Evolutionary conservation across 179 eudicot species (phyloP).

Genomic region (Camellia oleifera): DNA sequence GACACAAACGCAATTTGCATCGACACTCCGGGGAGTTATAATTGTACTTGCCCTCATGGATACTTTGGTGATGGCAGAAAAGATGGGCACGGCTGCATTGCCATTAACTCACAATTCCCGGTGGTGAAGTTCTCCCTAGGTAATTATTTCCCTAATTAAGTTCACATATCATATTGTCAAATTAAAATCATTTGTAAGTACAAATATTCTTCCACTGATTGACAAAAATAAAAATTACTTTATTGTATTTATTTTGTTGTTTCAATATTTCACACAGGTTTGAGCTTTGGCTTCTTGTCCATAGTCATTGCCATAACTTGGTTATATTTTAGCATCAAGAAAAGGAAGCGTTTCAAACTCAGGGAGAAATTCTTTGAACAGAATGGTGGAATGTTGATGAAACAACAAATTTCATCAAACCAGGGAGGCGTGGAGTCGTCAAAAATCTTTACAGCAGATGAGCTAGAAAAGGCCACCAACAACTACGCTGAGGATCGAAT

Average conservation of each 20-base stretch:
- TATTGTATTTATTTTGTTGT: not conserved
- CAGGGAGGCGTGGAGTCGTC: constrained; percentile 16
- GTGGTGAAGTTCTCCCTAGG: constrained; percentile 30
- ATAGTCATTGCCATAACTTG: constrained; percentile 16
- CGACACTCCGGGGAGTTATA: constrained; percentile 32
- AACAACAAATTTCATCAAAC: constrained; percentile 24
- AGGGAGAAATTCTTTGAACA: not conserved
- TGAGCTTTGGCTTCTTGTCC: constrained; percentile 6
- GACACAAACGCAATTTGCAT: constrained; percentile 26
- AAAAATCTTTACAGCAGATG: constrained; percentile 24
- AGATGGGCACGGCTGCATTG: constrained; percentile 31
- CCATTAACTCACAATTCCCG: constrained; percentile 16
- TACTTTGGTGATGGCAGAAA: constrained; percentile 36
- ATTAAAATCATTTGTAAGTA: no score
- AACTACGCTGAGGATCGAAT: constrained; percentile 31
- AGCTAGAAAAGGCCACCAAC: constrained; percentile 32
- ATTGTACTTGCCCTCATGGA: constrained; percentile 32
- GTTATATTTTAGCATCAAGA: constrained; percentile 16
- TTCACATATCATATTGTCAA: no score
- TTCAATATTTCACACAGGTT: not conserved
- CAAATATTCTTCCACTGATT: no score
- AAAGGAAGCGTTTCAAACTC: constrained; percentile 15
- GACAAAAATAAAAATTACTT: no score
- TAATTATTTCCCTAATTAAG: not conserved
- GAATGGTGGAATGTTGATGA: constrained; percentile 20